Evolutionary conservation across 1,284 basidiomycete genomes (phyloP).

Genomic region (Singerocomus inundabilis): DNA sequence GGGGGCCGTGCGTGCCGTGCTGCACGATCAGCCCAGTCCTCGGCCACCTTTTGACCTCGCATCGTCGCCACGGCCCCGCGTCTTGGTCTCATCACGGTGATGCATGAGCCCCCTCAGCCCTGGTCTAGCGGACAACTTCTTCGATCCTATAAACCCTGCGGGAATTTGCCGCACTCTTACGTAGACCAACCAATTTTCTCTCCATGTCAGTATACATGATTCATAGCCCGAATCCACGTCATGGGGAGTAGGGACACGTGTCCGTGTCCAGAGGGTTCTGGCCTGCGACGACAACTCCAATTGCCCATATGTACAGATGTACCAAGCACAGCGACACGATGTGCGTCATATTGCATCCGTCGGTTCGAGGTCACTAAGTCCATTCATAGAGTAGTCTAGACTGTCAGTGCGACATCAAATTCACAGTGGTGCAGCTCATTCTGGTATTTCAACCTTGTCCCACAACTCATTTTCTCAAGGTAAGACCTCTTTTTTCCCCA

Average conservation of each 20-base stretch:
- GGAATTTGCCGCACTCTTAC: constrained; percentile 10
- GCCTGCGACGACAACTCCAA: constrained; percentile 7
- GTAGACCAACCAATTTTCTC: constrained; percentile 6
- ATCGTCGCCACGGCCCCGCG: constrained; percentile 11
- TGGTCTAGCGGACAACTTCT: background rate
- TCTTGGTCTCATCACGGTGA: too few relatives aligned
- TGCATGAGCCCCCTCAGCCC: constrained; percentile 4
- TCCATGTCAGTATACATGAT: too few relatives aligned
- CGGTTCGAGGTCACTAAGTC: constrained; percentile 14
- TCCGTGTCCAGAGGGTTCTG: background rate
- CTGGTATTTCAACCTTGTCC: constrained; percentile 7
- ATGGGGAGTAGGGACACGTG: background rate
- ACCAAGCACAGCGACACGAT: background rate
- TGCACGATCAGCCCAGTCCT: too few relatives aligned
- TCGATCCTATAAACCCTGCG: background rate
- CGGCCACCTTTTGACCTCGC: too few relatives aligned
- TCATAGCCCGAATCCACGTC: background rate
- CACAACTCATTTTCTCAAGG: background rate
- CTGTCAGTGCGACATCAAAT: constrained; percentile 4
- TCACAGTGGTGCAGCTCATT: background rate
- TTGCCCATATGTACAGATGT: background rate
- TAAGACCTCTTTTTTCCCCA: background rate
- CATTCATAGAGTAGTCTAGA: constrained; percentile 10
- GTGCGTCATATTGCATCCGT: background rate
- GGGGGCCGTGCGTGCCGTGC: background rate